Conservation (phyloP, 345 rosid species). For the Linum usitatissimum region DNA sequence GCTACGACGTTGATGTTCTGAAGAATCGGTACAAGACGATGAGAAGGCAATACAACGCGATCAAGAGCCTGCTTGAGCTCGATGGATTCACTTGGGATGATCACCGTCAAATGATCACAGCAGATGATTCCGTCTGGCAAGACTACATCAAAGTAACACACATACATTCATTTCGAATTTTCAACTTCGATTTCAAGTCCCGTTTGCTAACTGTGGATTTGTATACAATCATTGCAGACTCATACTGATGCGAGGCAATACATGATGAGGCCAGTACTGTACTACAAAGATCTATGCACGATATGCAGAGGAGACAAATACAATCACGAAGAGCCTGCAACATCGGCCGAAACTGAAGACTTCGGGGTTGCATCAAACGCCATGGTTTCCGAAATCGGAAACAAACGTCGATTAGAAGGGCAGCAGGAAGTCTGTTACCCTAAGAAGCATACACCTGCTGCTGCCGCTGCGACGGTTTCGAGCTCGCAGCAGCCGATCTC, state of each 20-base stretch:
- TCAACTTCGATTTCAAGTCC: too few species aligned
- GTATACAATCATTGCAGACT: conserved; percentile 32
- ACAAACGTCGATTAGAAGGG: conserved; percentile 35
- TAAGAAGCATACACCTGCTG: conserved; percentile 23
- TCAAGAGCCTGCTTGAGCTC: conserved; percentile 53
- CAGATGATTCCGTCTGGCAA: conserved; percentile 83
- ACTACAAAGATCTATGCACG: conserved; percentile 56
- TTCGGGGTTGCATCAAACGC: conserved; percentile 11
- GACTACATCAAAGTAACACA: conserved; percentile 58
- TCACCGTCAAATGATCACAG: conserved; percentile 72
- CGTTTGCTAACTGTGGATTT: background rate
- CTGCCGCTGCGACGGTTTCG: too few species aligned
- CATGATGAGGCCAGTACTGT: conserved; percentile 71
- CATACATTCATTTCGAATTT: background rate
- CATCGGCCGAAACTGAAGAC: conserved; percentile 2
- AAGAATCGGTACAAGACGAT: conserved; percentile 79
- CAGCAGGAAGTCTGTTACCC: conserved; percentile 17
- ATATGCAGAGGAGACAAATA: conserved; percentile 27
- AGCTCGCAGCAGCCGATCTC: conserved; percentile 16
- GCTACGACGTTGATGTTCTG: conserved; percentile 51
- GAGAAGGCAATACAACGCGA: conserved; percentile 55
- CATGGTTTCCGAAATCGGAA: conserved; percentile 26
- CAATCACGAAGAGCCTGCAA: too few species aligned
- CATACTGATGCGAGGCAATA: conserved; percentile 62
- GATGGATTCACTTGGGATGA: conserved; percentile 82